Conservation (phyloP, 1,139 yeast genomes). For the Blastobotrys ciferrii region DNA sequence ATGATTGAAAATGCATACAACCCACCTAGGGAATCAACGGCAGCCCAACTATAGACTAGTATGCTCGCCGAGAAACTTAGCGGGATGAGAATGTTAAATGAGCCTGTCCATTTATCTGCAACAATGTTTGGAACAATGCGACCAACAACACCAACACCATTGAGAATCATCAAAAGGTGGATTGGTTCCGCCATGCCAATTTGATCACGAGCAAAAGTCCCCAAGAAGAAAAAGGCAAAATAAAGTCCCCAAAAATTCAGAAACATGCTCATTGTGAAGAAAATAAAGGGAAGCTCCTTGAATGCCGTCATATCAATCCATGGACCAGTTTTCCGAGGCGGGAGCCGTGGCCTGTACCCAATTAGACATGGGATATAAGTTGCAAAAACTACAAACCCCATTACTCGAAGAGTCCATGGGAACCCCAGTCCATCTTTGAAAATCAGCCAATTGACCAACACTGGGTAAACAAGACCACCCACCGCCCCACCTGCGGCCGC, state of each 20-base stretch:
- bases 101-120: conserved; percentile 46
- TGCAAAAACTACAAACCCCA: conserved; percentile 32
- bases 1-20: conserved; percentile 40
- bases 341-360: conserved; percentile 28
- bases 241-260: conserved; percentile 36
- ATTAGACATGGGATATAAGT: conserved; percentile 26
- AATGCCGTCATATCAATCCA: conserved; percentile 32
- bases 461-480: conserved; percentile 38
- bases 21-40: conserved; percentile 46
- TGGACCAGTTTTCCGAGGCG: conserved; percentile 32
- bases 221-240: conserved; percentile 37
- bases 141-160: conserved; percentile 50
- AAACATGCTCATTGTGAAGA: conserved; percentile 30
- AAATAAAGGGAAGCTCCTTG: conserved; percentile 31
- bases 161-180: conserved; percentile 46
- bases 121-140: conserved; percentile 48
- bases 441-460: conserved; percentile 31
- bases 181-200: conserved; percentile 26
- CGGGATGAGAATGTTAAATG: conserved; percentile 44
- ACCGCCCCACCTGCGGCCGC: conserved; percentile 60
- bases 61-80: conserved; percentile 22
- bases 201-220: conserved; percentile 30
- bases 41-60: conserved; percentile 41
- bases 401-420: conserved; percentile 35
- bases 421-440: conserved; percentile 31